Base-by-base conservation (phyloP, 2,329 filamentous ascomycete species). In the Trichoderma harzianum region DNA sequence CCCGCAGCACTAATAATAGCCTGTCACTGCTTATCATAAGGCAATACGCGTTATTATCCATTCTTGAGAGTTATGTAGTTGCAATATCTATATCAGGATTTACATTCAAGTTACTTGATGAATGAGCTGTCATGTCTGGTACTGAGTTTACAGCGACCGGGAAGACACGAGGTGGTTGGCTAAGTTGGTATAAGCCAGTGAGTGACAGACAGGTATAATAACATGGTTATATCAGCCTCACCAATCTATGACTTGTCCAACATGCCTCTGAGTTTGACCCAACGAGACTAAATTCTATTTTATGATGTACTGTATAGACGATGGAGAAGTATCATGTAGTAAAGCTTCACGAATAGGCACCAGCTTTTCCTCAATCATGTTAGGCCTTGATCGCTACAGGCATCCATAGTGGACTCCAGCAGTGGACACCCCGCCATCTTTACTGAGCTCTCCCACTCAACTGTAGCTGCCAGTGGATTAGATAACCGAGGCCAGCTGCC, bases 371-470 rank as follows among this genome's bases (percentile, higher is more conserved):
- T n/a, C n/a, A n/a, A n/a, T 47, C 18, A 3, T 5, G 18, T n/a
- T 47, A 18, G 11, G 39, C 18, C 8, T n/a, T n/a, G 39, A 12
- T 5, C n/a, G 18, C 43, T 51, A 21, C n/a, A 51, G 43, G 18
- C 14, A 39, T 53, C 39, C 51, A 21, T 24, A 65, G 53, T 18
- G 43, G 10, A 24, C 43, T 51, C n/a, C 8, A 8, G 0, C 58
- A 61, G 64, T 67, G 64, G 64, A 26, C 43, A 28, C 66, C 66
- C 66, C 66, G 55, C 66, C 66, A 69, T 60, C 36, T 30, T n/a
- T 39, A 28, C 36, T 39, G 18, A 63, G 32, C 32, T 34, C 30
- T 32, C 32, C 11, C 32, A 34, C 32, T 14, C 14, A 36, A 28
- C 64, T 67, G 61, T 18, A 11, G n/a, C 34, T 36, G 34, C 34